Percentiles rank a stretch among this genome's conserved stretches.
Evolutionary conservation across 148 eudicot genomes (phyloP).

Genomic region (Rhododendron ferrugineum): DNA sequence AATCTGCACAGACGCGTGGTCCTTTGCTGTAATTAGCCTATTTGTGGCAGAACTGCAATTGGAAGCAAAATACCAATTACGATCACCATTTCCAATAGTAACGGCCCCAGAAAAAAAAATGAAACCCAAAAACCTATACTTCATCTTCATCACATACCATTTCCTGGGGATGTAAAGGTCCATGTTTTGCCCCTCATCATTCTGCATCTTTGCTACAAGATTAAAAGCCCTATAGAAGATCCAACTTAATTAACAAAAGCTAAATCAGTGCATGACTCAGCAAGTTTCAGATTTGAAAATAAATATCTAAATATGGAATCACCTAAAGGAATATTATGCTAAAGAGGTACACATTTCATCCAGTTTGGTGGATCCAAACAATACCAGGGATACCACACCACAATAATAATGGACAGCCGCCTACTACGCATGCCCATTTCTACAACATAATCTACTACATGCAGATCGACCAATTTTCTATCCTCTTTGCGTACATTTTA

Average conservation of each 20-base stretch:
- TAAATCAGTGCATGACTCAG: not conserved
- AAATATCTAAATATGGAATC: not conserved
- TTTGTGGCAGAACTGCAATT: constrained; percentile 37
- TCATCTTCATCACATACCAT: constrained; percentile 9
- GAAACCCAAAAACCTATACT: not conserved
- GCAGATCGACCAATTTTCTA: not conserved
- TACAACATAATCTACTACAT: not conserved
- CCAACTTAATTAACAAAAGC: not conserved
- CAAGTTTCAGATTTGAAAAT: not conserved
- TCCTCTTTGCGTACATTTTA: not conserved
- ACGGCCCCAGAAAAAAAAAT: not conserved
- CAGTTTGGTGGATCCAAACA: not conserved
- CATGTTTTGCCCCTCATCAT: constrained; percentile 21
- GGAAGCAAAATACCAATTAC: not conserved
- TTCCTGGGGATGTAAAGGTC: constrained; percentile 35
- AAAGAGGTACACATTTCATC: not conserved
- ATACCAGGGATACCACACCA: not conserved
- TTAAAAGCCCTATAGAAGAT: constrained; percentile 3
- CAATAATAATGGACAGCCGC: not conserved
- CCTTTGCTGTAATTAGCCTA: constrained; percentile 37
- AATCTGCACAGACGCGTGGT: constrained; percentile 39
- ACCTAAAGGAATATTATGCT: no score
- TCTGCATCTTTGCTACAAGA: constrained; percentile 24
- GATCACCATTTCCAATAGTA: not conserved
- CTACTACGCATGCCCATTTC: not conserved